Percentiles rank a stretch among this genome's conserved stretches.
Evolutionary conservation across 2,329 filamentous ascomycete species (phyloP).

Genomic region (Botrytis fabae): DNA sequence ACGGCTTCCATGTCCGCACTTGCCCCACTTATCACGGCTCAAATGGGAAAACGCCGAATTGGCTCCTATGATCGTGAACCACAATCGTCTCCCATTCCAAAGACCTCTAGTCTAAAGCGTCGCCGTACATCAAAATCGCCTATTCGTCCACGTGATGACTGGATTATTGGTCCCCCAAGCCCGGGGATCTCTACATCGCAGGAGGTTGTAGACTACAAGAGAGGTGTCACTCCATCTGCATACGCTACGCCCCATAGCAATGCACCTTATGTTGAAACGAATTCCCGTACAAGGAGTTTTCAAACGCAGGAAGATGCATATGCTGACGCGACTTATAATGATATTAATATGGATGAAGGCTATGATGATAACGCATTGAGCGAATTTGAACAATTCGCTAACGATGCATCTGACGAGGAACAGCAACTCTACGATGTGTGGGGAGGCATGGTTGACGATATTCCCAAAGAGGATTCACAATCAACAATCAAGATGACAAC

Average conservation of each 20-base stretch:
- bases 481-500: slow-evolving; percentile 8
- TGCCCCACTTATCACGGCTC: slow-evolving; percentile 44
- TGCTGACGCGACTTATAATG: slow-evolving; percentile 35
- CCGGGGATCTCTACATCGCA: slow-evolving; percentile 34
- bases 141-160: slow-evolving; percentile 53
- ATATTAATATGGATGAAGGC: slow-evolving; percentile 34
- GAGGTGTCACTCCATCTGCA: slow-evolving; percentile 60
- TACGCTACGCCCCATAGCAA: slow-evolving; percentile 76
- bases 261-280: slow-evolving; percentile 44
- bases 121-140: slow-evolving; percentile 56
- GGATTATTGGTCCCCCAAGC: slow-evolving; percentile 44
- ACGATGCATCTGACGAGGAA: not conserved
- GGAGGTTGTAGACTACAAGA: slow-evolving; percentile 34
- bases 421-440: slow-evolving; percentile 23
- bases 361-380: slow-evolving; percentile 31
- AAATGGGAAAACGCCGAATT: slow-evolving; percentile 47
- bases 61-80: slow-evolving; percentile 45
- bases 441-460: slow-evolving; percentile 24
- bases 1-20: slow-evolving; percentile 54
- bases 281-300: slow-evolving; percentile 24
- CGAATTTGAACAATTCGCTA: slow-evolving; percentile 28
- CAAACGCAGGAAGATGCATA: slow-evolving; percentile 26
- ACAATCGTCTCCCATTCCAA: slow-evolving; percentile 32
- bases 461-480: not conserved
- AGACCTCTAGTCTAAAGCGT: slow-evolving; percentile 32